Base-by-base conservation (phyloP, 2,329 filamentous ascomycete species). In the Fusarium ramigenum region DNA sequence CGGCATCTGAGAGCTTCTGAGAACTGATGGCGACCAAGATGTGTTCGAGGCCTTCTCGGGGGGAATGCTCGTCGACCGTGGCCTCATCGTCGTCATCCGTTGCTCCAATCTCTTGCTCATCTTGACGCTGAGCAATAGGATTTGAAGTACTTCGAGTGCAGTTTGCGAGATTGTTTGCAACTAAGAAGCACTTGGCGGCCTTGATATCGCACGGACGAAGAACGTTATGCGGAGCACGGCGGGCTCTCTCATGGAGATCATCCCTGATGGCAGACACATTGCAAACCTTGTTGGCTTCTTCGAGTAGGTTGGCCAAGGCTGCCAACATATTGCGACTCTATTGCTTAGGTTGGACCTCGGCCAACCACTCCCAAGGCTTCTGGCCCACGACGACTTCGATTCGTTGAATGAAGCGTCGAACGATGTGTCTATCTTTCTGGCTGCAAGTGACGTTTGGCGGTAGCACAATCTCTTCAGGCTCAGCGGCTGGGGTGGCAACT, bases 351-450 rank as follows among this genome's bases (percentile, higher is more conserved):
- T 39, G 36, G 25, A 54, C 34, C 36, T 44, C 63, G 3, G 28
- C 15, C 9, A 68, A 15, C 65, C 65, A 68, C 11, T 68, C 54
- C 65, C 65, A 68, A 10, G 65, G 63, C 40, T 68, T 68, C 12
- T 42, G 18, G 14, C 47, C 36, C 12, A 54, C n/a, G 8, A 25
- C 36, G 1, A 2, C 7, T 18, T 68, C 63, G n/a, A 68, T 67
- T 4, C 65, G 54, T 4, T 39, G 12, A 18, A 37, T 18, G 16
- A 19, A 10, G 36, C 36, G 36, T 9, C 23, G 18, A 9, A 32
- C n/a, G 14, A 23, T 12, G 9, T 37, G 53, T 8, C 37, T 39
- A 7, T 60, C 39, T 25, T 42, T n/a, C 37, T 39, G 10, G n/a
- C 23, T 4, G 19, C 15, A 12, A 18, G 36, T 42, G 11, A 46